Percentiles rank a stretch among this genome's conserved stretches.
Conservation (phyloP, 2,329 filamentous ascomycete genomes). For the Botrytis elliptica region DNA sequence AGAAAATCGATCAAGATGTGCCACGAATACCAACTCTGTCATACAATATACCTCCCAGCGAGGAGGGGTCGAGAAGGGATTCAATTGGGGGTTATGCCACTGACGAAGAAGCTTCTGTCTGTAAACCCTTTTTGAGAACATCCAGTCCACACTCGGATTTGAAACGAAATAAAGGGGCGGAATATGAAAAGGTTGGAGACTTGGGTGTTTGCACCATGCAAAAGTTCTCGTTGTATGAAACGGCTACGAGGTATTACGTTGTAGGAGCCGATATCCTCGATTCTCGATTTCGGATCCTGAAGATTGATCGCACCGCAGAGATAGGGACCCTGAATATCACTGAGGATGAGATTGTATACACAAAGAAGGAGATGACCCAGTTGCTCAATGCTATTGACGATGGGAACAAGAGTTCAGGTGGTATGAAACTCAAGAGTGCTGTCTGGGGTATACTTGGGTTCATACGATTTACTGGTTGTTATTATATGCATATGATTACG, state of each 20-base stretch:
- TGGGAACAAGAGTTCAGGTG: slow-evolving; percentile 86
- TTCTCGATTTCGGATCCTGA: slow-evolving; percentile 83
- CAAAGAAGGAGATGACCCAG: slow-evolving; percentile 86
- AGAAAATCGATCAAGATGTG: slow-evolving; percentile 28
- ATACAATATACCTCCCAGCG: slow-evolving; percentile 27
- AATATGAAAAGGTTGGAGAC: slow-evolving; percentile 41
- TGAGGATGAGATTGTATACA: slow-evolving; percentile 95
- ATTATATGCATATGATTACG: slow-evolving; percentile 96
- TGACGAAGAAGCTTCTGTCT: slow-evolving; percentile 58
- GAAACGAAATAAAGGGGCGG: slow-evolving; percentile 36
- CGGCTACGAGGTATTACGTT: slow-evolving; percentile 87
- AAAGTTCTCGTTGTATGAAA: slow-evolving; percentile 97
- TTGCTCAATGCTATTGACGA: slow-evolving; percentile 93
- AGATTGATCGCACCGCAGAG: slow-evolving; percentile 87
- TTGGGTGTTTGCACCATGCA: slow-evolving; percentile 69
- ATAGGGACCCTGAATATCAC: slow-evolving; percentile 76
- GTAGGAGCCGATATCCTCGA: slow-evolving; percentile 91
- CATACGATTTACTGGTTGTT: slow-evolving; percentile 90
- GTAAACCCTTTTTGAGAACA: slow-evolving; percentile 56
- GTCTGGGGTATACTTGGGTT: slow-evolving; percentile 95
- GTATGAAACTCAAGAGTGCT: slow-evolving; percentile 83
- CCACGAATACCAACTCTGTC: slow-evolving; percentile 36
- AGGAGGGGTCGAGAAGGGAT: slow-evolving; percentile 28
- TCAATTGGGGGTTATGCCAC: slow-evolving; percentile 46
- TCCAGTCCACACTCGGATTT: slow-evolving; percentile 45